These are phyloP conservation scores for Strobilomyces dryophilus DNA, from an alignment of 768 basidiomycete species.

Conservation along the genomic window DNA sequence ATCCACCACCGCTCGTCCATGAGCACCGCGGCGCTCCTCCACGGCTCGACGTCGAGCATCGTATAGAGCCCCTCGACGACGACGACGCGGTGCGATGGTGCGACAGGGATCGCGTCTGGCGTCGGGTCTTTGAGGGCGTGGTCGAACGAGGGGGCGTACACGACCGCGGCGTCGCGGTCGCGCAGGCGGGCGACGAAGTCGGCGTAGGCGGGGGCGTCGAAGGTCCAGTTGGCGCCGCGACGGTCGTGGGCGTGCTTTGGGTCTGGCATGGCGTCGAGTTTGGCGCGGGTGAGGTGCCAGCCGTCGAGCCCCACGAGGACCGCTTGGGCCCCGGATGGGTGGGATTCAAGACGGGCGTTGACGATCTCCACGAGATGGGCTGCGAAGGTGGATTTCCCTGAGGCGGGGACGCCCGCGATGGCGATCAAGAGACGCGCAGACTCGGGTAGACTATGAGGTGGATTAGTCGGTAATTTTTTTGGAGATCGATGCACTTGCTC, in stretches of 20 bases:
- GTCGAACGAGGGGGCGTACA: constrained; percentile 79
- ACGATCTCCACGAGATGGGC: constrained; percentile 48
- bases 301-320: constrained; percentile 82
- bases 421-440: constrained; percentile 77
- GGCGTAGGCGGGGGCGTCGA: constrained; percentile 71
- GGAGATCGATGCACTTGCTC: constrained; percentile 28
- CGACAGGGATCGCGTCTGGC: constrained; percentile 53
- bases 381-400: constrained; percentile 82
- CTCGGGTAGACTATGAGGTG: constrained; percentile 10
- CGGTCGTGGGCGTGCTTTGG: constrained; percentile 55
- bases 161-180: constrained; percentile 11
- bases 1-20: constrained; percentile 83
- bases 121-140: constrained; percentile 63
- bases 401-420: constrained; percentile 76
- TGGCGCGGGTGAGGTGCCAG: constrained; percentile 80
- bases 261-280: no score
- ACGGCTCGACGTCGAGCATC: constrained; percentile 68
- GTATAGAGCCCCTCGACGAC: constrained; percentile 90
- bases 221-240: constrained; percentile 89
- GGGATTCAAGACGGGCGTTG: constrained; percentile 40
- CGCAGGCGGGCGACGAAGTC: constrained; percentile 60
- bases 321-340: neutral
- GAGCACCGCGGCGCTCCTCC: constrained; percentile 58
- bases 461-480: neutral
- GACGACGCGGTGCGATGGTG: constrained; percentile 67